These are phyloP conservation scores for Phaseolus lunatus DNA, from an alignment of 306 rosid species.

Conservation along the genomic window DNA sequence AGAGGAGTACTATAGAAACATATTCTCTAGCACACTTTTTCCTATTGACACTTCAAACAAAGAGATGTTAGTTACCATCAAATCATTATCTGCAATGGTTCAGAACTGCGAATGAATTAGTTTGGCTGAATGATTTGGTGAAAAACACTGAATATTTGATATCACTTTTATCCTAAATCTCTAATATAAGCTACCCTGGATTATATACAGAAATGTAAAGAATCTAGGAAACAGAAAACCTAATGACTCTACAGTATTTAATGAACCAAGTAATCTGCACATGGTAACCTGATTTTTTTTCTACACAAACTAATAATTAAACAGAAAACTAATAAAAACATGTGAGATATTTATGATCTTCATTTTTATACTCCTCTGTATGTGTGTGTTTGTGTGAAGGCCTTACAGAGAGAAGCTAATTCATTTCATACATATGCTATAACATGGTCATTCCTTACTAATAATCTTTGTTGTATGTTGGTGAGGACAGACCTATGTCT, in stretches of 20 bases:
- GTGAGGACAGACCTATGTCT: conserved; percentile 75
- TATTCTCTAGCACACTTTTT: background rate
- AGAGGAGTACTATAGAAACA: background rate
- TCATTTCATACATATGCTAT: conserved; percentile 18
- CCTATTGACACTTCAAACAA: background rate
- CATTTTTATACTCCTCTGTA: background rate
- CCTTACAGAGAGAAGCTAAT: background rate
- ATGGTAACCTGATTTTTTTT: background rate
- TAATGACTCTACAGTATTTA: background rate
- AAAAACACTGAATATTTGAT: background rate
- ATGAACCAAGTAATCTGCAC: background rate
- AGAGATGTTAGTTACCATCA: background rate
- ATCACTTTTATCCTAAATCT: background rate
- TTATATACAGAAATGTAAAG: background rate
- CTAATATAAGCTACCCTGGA: background rate
- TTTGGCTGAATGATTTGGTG: background rate
- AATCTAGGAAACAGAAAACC: background rate
- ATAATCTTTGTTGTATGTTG: conserved; percentile 44
- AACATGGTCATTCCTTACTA: conserved; percentile 32
- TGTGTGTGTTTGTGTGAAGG: background rate
- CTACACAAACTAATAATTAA: background rate
- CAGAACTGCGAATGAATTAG: background rate
- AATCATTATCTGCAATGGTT: conserved; percentile 7
- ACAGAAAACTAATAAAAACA: background rate
- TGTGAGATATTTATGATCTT: conserved; percentile 25